phyloP scores from a whole-genome alignment of 179 eudicot genomes.

The Drosera spatulata region DNA sequence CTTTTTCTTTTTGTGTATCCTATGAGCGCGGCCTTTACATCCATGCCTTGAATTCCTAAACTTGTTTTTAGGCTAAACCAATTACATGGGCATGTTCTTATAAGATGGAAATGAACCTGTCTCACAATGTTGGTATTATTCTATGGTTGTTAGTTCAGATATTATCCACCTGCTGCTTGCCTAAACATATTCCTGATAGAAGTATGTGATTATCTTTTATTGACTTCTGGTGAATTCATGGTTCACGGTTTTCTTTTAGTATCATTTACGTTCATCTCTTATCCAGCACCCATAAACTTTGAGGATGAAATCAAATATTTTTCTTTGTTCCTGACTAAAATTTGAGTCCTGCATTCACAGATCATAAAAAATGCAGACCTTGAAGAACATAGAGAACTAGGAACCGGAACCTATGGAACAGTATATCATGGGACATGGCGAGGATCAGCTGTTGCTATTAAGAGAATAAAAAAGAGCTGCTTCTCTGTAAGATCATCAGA shows the following conservation, averaged over 20 bases:
- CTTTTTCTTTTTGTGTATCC: slow-evolving; percentile 1
- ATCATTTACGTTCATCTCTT: no score
- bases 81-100: background rate
- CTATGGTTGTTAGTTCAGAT: background rate
- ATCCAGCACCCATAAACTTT: no score
- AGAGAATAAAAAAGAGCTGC: slow-evolving; percentile 75
- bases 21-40: background rate
- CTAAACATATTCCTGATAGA: no score
- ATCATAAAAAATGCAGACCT: slow-evolving; percentile 86
- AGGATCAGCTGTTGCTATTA: slow-evolving; percentile 88
- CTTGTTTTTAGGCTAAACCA: background rate
- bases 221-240: no score
- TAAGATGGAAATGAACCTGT: slow-evolving; percentile 4
- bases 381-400: slow-evolving; percentile 79
- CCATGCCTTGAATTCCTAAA: background rate
- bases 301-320: no score
- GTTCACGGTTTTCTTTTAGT: no score
- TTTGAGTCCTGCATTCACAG: slow-evolving; percentile 22
- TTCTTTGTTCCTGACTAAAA: no score
- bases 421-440: slow-evolving; percentile 95
- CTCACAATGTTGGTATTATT: background rate
- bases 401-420: slow-evolving; percentile 92
- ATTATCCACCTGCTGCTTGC: background rate
- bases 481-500: slow-evolving; percentile 83
- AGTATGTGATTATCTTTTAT: no score